A percentile compares a stretch with the other conserved stretches of the same genome.
Conservation (phyloP, 805 yeast genomes). For the Lipomyces sp. region DNA sequence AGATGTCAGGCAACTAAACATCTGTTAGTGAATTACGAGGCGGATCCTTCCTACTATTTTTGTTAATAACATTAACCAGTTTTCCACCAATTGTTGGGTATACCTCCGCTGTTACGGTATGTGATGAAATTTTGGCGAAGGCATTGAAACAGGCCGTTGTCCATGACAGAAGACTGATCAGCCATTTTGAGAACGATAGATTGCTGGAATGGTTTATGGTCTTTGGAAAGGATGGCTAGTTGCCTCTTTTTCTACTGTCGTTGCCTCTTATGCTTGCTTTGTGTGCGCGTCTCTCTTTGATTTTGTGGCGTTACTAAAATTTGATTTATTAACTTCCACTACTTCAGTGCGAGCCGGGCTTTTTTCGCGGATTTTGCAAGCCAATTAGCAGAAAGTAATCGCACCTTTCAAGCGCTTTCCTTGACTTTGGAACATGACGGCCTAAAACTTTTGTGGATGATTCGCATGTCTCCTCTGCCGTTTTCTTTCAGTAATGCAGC, state of each 20-base stretch:
- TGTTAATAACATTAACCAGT: constrained; percentile 60
- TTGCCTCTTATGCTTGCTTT: constrained; percentile 77
- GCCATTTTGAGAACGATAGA: too few species aligned
- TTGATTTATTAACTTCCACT: too few species aligned
- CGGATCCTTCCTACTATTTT: constrained; percentile 45
- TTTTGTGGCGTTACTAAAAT: not conserved
- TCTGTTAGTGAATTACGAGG: constrained; percentile 32
- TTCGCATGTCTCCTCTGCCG: constrained; percentile 88
- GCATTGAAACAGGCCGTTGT: too few species aligned
- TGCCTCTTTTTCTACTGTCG: constrained; percentile 61
- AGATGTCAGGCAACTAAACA: not conserved
- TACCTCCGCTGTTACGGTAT: constrained; percentile 44
- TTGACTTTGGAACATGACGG: constrained; percentile 70
- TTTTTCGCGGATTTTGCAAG: constrained; percentile 57
- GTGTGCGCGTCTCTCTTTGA: constrained; percentile 31
- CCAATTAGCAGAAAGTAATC: constrained; percentile 56
- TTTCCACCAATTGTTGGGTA: constrained; percentile 93
- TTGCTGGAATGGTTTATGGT: constrained; percentile 76
- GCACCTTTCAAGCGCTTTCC: constrained; percentile 68
- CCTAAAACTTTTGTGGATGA: constrained; percentile 62
- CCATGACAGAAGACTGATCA: too few species aligned
- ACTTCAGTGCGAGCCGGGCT: constrained; percentile 52
- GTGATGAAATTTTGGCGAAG: not conserved
- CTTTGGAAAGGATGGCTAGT: constrained; percentile 75
- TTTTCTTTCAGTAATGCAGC: constrained; percentile 92